Base-by-base conservation (phyloP, 2,329 filamentous ascomycete species). In the Cordyceps farinosa region DNA sequence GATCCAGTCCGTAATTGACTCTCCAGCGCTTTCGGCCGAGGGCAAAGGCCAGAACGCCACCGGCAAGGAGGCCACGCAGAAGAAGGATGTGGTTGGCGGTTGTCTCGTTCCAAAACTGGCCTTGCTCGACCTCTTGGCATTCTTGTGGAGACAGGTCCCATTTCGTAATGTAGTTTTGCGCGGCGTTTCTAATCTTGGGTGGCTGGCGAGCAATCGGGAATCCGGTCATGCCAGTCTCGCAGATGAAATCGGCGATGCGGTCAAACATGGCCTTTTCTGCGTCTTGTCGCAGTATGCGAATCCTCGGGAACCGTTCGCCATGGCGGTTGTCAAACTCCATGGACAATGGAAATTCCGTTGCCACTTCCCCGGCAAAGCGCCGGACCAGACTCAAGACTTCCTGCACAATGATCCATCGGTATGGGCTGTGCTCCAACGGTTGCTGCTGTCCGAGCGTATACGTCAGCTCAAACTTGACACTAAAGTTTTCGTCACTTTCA, bases 401-500 rank as follows among this genome's bases (percentile, higher is more conserved):
- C 45, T 89, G 82, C 1, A 86, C 79, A 0, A 84, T 66, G 0
- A 68, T 67, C 87, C 87, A 90, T 5, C 88, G 76, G 2, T 81
- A 71, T 0, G 83, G 82, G 53, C 79, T 78, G 9, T 80, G 74
- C 4, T 88, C 82, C 0, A 87, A 75, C 0, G 79, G 66, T 1
- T 70, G 68, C 65, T 87, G 83, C 0, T 70, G 64, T 0, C 86
- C 87, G 67, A 88, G 81, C 0, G 86, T 87, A 63, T 90, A 89
- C 1, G 89, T 76, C 0, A 89, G 70, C 67, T 90, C 84, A 44
- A 87, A 87, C 55, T 82, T 84, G 6, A 81, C 77, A 50, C 79
- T 84, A 51, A 89, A 83, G 62, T 84, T 85, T 63, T 89, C 85
- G 54, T 90, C 87, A 47, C 83, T 86, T 70, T 90, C 86, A 64